Base-by-base conservation (phyloP, 2,329 filamentous ascomycete species). In the Diaporthe sp. region DNA sequence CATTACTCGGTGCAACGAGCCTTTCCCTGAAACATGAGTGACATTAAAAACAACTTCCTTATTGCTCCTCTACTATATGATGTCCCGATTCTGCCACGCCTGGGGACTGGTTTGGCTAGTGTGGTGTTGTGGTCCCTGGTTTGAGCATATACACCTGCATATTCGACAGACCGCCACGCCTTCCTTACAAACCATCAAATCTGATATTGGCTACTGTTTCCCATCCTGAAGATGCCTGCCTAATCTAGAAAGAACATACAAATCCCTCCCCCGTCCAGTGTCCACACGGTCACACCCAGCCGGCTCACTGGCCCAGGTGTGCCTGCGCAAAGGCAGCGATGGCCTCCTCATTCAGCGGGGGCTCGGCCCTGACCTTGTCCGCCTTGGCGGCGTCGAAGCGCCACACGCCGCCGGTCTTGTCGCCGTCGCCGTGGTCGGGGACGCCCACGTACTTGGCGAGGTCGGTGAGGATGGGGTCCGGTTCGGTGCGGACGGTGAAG, bases 351-450 rank as follows among this genome's bases (percentile, higher is more conserved):
- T 76, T 82, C 22, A 83, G 79, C 19, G 78, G 78, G 62, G 81
- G 78, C n/a, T 79, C 80, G 2, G 53, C 76, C 75, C 79, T 83
- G 7, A 79, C 88, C 81, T 88, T 88, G 34, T 83, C 84, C 2
- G 86, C 84, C 81, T 87, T 87, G 46, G 77, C 79, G 0, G 44
- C 22, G 79, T 91, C 89, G 76, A 89, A 92, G 42, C 90, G 85
- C 90, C 90, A 92, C 22, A 92, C 83, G 1, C 90, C 90, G 28
- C 90, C 90, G 3, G 90, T 92, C 84, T 90, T 91, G 79, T 91
- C 90, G 34, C 86, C 84, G 68, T 92, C 90, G 31, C 90, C 90
- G 76, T 88, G 85, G 0, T 84, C 77, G 2, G 86, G 83, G 22
- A 92, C 81, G 5, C 89, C 88, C 3, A 88, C 87, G 25, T 82